phyloP scores from a whole-genome alignment of 2,329 filamentous ascomycete genomes.

The Microascus cirrosus region DNA sequence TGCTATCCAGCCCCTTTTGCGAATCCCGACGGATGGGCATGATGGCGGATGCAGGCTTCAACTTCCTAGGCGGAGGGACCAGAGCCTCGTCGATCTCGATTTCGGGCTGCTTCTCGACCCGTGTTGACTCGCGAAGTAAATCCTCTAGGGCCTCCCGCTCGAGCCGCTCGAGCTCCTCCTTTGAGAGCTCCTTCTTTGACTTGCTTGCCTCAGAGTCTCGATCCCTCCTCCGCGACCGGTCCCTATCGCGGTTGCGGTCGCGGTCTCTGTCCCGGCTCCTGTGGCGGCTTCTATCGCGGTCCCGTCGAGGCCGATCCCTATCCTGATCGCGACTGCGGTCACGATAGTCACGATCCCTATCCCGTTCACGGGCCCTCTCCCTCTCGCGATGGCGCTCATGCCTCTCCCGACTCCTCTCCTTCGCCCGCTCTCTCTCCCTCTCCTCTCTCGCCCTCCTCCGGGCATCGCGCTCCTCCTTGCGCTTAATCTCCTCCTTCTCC shows the following conservation, averaged over 20 bases:
- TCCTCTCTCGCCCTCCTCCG: slow-evolving; percentile 45
- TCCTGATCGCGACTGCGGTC: slow-evolving; percentile 21
- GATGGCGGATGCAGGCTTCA: slow-evolving; percentile 45
- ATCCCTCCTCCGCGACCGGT: slow-evolving; percentile 15
- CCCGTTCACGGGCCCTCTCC: slow-evolving; percentile 20
- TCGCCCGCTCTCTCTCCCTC: slow-evolving; percentile 32
- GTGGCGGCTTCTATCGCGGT: background rate
- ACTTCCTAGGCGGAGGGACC: slow-evolving; percentile 41
- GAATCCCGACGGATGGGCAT: slow-evolving; percentile 39
- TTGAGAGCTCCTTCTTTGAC: slow-evolving; percentile 41
- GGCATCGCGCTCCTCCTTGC: slow-evolving; percentile 39
- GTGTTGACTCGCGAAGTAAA: slow-evolving; percentile 47
- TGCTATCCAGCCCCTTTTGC: slow-evolving; percentile 25
- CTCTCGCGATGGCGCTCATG: slow-evolving; percentile 26
- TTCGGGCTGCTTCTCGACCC: slow-evolving; percentile 37
- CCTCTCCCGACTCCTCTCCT: slow-evolving; percentile 23
- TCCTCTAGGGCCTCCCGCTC: slow-evolving; percentile 48
- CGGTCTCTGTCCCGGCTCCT: slow-evolving; percentile 24
- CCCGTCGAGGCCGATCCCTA: slow-evolving; percentile 6
- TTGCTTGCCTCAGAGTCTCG: slow-evolving; percentile 26
- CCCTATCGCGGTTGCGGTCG: slow-evolving; percentile 20
- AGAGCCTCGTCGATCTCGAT: slow-evolving; percentile 45
- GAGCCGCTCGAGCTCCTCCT: slow-evolving; percentile 45
- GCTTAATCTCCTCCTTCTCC: slow-evolving; percentile 36
- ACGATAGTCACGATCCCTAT: slow-evolving; percentile 17